phyloP scores from a whole-genome alignment of 1,284 basidiomycete species.

The Ceratobasidium sp. region DNA sequence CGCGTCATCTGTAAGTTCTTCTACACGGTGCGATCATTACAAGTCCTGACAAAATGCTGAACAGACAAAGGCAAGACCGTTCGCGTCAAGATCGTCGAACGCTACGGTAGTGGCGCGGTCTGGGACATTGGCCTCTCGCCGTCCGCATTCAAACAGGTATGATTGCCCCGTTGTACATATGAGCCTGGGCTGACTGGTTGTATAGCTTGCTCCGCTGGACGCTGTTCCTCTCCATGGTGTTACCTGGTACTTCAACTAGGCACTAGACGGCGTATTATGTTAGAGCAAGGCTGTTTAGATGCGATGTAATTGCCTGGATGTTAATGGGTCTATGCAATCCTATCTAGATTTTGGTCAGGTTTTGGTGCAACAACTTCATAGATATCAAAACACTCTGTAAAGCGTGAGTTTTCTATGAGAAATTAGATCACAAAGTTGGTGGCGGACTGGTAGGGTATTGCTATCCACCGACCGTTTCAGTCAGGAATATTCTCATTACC shows the following conservation, averaged over 20 bases:
- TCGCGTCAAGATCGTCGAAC: slow-evolving; percentile 25
- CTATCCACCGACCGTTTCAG: no score
- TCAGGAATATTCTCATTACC: no score
- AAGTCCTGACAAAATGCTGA: neutral
- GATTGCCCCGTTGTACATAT: neutral
- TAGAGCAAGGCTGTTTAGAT: no score
- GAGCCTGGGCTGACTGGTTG: neutral
- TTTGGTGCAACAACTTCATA: no score
- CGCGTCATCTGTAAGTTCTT: slow-evolving; percentile 14
- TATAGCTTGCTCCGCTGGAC: slow-evolving; percentile 28
- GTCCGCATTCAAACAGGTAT: slow-evolving; percentile 39
- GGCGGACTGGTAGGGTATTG: no score
- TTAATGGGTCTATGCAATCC: no score
- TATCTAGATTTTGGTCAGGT: no score
- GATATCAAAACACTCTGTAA: no score
- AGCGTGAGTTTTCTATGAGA: no score
- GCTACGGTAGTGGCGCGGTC: slow-evolving; percentile 33
- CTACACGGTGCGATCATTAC: neutral
- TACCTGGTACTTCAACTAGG: slow-evolving; percentile 38
- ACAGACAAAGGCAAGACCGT: slow-evolving; percentile 40
- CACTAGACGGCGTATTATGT: no score
- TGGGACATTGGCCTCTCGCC: slow-evolving; percentile 39
- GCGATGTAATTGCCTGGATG: no score
- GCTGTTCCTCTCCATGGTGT: slow-evolving; percentile 35
- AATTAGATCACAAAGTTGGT: no score